Evolutionary conservation across 768 basidiomycete species (phyloP), one percentile per base, ranked within the genome.

Genomic region (Calocera viscosa): DNA sequence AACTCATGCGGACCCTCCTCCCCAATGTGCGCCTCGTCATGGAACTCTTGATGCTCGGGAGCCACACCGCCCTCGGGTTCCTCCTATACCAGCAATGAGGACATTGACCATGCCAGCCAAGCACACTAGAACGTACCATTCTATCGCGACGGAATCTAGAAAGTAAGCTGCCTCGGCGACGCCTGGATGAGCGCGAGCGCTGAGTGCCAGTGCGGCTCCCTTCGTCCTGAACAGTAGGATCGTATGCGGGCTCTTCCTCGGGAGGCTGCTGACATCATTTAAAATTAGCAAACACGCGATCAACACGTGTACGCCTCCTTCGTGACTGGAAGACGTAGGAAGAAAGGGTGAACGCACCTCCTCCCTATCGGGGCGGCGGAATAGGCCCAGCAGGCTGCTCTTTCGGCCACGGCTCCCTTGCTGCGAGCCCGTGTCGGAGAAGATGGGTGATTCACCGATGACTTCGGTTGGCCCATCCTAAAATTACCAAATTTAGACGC

Each of bases 401-500:
- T 60, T 60, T 16, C 53, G 53, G 26, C 53, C 53, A 3, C 53
- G 53, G 30, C 53, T 60, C 14, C 53, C 53, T 30, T 60, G 53
- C 26, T 60, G 53, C 26, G 53, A 60, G 53, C 53, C 53, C 5
- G 30, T 28, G 5, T 60, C 53, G 53, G 53, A 32, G 5, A 32
- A 60, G 26, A 26, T 10, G 8, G 53, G 53, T 26, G 53, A 60
- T 10, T 60, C 53, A 19, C 53, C 53, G 30, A 60, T 60, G 53
- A 60, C 53, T 60, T 60, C 53, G 24, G 53, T 60, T 26, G 53
- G 53, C 5, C 53, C 53, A 22, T 60, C 53, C 53, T 60, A 10
- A 5, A 60, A 32, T 60, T 60, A 28, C 26, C 30, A 32, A 32
- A 60, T 32, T 28, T 19, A 47, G 43, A 47, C 16, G 43, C 43